phyloP scores from a whole-genome alignment of 2,329 filamentous ascomycete species.

The Paracorniculantispora psalliotae region DNA sequence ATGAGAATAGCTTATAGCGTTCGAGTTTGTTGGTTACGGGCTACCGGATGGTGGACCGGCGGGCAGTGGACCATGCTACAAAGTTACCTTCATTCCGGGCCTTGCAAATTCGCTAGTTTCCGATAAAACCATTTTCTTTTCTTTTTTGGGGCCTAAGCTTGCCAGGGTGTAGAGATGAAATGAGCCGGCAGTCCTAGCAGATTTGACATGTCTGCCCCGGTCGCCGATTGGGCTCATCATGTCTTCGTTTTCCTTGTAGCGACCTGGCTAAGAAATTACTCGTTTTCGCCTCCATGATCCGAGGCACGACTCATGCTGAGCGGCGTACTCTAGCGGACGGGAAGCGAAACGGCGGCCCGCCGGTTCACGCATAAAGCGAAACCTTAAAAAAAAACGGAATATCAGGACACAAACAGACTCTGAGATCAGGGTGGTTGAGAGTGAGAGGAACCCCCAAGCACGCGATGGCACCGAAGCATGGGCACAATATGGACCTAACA shows the following conservation, averaged over 20 bases:
- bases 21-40: slow-evolving; percentile 6
- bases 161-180: not conserved
- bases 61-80: slow-evolving; percentile 1
- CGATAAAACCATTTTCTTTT: not conserved
- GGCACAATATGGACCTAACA: not conserved
- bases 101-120: not conserved
- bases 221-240: not conserved
- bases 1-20: not conserved
- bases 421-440: not conserved
- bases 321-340: slow-evolving; percentile 1
- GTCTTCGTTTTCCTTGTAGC: not conserved
- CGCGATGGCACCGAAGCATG: not conserved
- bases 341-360: slow-evolving; percentile 11
- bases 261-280: not conserved
- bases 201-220: not conserved
- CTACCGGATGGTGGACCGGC: not conserved
- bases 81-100: not conserved
- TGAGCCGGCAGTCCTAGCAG: not conserved
- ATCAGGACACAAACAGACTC: not conserved
- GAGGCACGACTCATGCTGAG: not conserved
- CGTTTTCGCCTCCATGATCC: slow-evolving; percentile 4
- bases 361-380: not conserved
- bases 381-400: not conserved
- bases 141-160: not conserved
- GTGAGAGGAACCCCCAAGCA: not conserved